A percentile compares a stretch with the other conserved stretches of the same genome.
These are phyloP conservation scores for Chionographis japonica DNA, from an alignment of 106 monocot species.

Conservation along the genomic window DNA sequence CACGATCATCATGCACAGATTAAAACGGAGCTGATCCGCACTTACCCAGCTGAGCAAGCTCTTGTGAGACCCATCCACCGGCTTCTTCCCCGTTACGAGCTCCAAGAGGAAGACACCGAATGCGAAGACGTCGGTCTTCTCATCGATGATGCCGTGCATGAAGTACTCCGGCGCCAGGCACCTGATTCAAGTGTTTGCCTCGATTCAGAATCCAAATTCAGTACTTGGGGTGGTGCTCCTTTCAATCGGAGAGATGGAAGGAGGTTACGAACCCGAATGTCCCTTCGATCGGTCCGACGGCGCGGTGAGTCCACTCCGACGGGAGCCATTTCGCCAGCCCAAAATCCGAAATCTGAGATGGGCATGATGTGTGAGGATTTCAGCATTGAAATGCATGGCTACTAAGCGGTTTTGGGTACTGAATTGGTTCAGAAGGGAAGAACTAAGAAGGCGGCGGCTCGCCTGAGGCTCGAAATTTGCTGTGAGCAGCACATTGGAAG, in stretches of 20 bases:
- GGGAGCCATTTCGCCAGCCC: constrained; percentile 77
- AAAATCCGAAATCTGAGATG: constrained; percentile 63
- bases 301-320: constrained; percentile 60
- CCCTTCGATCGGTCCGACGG: constrained; percentile 64
- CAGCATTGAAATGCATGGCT: neutral
- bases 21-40: neutral
- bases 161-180: constrained; percentile 88
- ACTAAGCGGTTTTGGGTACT: neutral
- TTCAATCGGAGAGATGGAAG: too few species aligned
- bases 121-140: constrained; percentile 89
- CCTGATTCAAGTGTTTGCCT: constrained; percentile 14
- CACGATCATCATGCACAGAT: neutral
- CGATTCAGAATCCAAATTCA: too few species aligned
- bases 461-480: constrained; percentile 56
- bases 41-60: constrained; percentile 75
- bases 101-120: constrained; percentile 81
- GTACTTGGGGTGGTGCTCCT: too few species aligned
- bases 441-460: too few species aligned
- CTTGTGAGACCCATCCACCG: constrained; percentile 71
- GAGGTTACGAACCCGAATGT: constrained; percentile 48
- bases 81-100: constrained; percentile 67
- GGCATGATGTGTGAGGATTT: neutral
- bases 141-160: constrained; percentile 77
- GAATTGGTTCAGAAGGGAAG: too few species aligned
- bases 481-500: constrained; percentile 55